Percentiles rank a stretch among this genome's conserved stretches.
Conservation (phyloP, 169 alveolate genomes). For the Eimeria maxima region DNA sequence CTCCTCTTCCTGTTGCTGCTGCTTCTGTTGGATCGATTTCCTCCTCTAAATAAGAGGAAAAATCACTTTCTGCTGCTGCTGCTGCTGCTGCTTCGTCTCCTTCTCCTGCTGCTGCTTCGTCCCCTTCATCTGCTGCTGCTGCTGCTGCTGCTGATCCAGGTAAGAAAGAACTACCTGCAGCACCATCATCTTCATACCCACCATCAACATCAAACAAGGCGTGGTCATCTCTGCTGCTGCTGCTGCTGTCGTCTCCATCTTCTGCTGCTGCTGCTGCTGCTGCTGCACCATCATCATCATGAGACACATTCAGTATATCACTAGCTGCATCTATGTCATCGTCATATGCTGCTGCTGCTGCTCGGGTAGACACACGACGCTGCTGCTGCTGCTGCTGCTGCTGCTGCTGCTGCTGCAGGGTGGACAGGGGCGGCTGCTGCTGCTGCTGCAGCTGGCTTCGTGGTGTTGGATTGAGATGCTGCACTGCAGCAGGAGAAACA, state of each 20-base stretch:
- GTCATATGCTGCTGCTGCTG: too few species aligned
- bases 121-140: background rate
- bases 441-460: too few species aligned
- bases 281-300: background rate
- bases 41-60: background rate
- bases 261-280: too few species aligned
- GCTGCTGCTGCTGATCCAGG: background rate
- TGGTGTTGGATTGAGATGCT: background rate
- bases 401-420: too few species aligned
- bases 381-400: too few species aligned
- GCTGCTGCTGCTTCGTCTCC: background rate
- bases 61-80: constrained; percentile 4
- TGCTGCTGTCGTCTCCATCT: too few species aligned
- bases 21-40: background rate
- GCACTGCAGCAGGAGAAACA: constrained; percentile 7
- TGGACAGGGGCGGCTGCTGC: too few species aligned
- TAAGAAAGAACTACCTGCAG: background rate
- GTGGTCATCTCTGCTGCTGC: too few species aligned
- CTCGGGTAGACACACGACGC: too few species aligned
- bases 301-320: background rate
- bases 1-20: too few species aligned
- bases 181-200: background rate
- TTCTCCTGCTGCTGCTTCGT: background rate
- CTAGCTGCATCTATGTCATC: background rate
- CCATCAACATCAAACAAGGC: background rate